Base-by-base conservation (phyloP, 208 protist species). In the Crithidia expoeki region DNA sequence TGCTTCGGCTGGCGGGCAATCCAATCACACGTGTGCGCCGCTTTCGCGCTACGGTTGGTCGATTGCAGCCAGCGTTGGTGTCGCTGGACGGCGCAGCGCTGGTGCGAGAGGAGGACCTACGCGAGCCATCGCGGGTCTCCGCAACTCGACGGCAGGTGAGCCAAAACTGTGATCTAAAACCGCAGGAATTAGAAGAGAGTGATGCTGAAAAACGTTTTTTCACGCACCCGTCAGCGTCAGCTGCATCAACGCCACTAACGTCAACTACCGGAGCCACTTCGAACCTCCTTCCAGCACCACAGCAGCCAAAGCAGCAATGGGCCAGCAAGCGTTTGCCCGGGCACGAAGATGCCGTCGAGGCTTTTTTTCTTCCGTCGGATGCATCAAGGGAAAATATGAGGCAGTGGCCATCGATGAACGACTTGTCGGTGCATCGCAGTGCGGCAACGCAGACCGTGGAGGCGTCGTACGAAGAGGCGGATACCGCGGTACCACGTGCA, bases 51-150 rank as follows among this genome's bases (percentile, higher is more conserved):
- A 65, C 81, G 12, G 74, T 90, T 17, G 82, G 69, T 0, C 80
- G 81, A 34, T 52, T 88, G 53, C 84, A 88, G 21, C 36, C 53
- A 1, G 19, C 76, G 19, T 64, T 96, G 23, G 68, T 91, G 19
- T 82, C 90, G 17, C 66, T 96, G 28, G 90, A 96, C 59, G 90
- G 86, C 0, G 77, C 74, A 12, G 84, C 90, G 5, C 63, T 94
- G 21, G 33, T 88, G 30, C 74, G 76, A 2, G 33, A 53, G 9
- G 34, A 23, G n/a, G 68, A 75, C 34, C 10, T 23, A 36, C 46
- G 12, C 0, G 30, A 55, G 10, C 32, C 58, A 1, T 64, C 58
- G 28, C 51, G 4, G 58, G 14, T 34, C 38, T 30, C n/a, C 33
- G 30, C 2, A 30, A 34, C 33, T 19, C 6, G 23, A 57, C 2